A percentile compares a stretch with the other conserved stretches of the same genome.
phyloP scores from a whole-genome alignment of 768 basidiomycete genomes.

The Hericium erinaceus region DNA sequence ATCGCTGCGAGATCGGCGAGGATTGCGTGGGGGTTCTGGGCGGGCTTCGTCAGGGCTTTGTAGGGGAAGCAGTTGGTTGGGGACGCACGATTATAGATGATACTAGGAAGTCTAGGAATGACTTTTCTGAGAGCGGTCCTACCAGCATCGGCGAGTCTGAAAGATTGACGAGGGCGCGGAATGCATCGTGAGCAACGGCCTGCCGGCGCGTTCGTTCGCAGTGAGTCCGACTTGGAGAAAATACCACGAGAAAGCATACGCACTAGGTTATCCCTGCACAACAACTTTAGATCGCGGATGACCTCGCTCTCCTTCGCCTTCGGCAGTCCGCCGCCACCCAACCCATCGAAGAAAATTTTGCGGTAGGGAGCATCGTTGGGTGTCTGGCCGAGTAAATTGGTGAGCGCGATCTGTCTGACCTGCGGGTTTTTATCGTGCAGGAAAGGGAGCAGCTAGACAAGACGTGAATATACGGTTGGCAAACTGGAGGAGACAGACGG shows the following conservation, averaged over 20 bases:
- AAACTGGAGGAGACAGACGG: not conserved
- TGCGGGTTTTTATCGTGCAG: constrained; percentile 80
- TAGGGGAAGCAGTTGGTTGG: not conserved
- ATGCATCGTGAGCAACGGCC: constrained; percentile 91
- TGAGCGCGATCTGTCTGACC: constrained; percentile 78
- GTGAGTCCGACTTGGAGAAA: not conserved
- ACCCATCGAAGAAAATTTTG: constrained; percentile 61
- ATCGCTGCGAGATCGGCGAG: constrained; percentile 95
- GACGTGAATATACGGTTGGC: not conserved
- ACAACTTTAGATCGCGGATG: constrained; percentile 72
- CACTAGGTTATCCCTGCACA: constrained; percentile 86
- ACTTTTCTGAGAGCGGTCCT: constrained; percentile 53
- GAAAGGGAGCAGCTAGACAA: constrained; percentile 64
- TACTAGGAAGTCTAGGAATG: constrained; percentile 73
- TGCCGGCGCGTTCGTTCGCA: constrained; percentile 23
- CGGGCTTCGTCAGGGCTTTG: constrained; percentile 6
- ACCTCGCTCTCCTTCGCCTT: constrained; percentile 54
- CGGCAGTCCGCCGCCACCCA: constrained; percentile 48
- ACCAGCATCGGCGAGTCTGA: constrained; percentile 74
- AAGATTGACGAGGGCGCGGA: constrained; percentile 88
- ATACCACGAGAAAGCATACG: constrained; percentile 16
- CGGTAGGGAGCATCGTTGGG: constrained; percentile 61
- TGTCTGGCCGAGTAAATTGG: constrained; percentile 77
- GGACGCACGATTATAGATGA: constrained; percentile 84
- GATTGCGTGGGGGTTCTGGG: constrained; percentile 79